Base-by-base conservation (phyloP, 2,329 filamentous ascomycete genomes). In the Colletotrichum neosansevieriae region DNA sequence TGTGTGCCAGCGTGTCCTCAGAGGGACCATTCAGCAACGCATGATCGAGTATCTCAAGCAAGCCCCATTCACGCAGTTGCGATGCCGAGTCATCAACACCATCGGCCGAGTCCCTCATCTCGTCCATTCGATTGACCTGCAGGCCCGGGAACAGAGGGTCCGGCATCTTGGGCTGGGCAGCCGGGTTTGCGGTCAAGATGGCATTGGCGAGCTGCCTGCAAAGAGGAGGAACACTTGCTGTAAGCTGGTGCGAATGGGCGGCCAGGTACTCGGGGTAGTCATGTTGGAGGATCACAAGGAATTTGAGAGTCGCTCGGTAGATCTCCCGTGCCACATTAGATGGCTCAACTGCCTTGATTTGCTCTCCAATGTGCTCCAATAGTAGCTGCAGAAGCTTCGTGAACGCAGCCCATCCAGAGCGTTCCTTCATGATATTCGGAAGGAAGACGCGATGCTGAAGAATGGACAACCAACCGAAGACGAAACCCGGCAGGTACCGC, bases 241-340 rank as follows among this genome's bases (percentile, higher is more conserved):
- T 94, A 59, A 99, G 88, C 72, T 89, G 88, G 72, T 93, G 89
- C 76, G 97, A 93, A 77, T 97, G 94, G 73, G 94, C 93, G 6
- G 93, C 92, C 47, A 99, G 82, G 79, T 97, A 99, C 64, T 98
- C 94, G 0, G 95, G 92, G 79, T 94, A 98, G 78, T 99, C 96
- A 76, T 98, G 96, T 73, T 97, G 93, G 60, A 99, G 83, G 59
- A 97, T 87, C 38, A 97, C 83, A 62, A 98, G 82, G 68, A 98
- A 88, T 75, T 97, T 94, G 54, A 97, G 83, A 1, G 92, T 89
- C 9, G 91, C 94, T 69, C 93, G 91, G 78, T 97, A 98, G 70
- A 97, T 88, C 62, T 95, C 93, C 77, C 93, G 94, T 38, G 91
- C 89, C 58, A 92, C 86, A 38, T 88, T 84, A 3, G 90, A 85